These are phyloP conservation scores for Fusarium sp. DNA, from an alignment of 2,329 filamentous ascomycete species.

Conservation along the genomic window DNA sequence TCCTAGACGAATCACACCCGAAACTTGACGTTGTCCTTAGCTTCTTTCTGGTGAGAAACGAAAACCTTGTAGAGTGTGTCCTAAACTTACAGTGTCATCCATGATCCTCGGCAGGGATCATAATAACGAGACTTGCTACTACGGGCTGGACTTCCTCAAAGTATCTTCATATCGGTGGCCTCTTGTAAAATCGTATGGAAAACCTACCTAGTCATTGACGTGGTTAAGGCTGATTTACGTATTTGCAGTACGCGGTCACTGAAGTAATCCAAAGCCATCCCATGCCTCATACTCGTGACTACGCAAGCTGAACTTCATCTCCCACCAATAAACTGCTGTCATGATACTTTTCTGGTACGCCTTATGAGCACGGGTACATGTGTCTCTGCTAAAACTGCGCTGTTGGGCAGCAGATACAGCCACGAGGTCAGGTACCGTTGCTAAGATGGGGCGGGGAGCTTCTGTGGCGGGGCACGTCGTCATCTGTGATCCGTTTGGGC, in stretches of 20 bases:
- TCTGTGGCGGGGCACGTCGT: conserved; percentile 42
- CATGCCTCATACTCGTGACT: conserved; percentile 24
- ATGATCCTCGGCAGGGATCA: not conserved
- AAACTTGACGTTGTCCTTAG: not conserved
- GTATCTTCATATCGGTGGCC: not conserved
- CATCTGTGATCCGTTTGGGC: conserved; percentile 38
- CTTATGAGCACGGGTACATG: conserved; percentile 9
- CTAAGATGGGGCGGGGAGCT: conserved; percentile 21
- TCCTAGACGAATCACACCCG: no score
- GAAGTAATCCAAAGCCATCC: conserved; percentile 5
- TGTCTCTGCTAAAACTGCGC: not conserved
- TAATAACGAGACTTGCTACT: not conserved
- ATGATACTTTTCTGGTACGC: conserved; percentile 20
- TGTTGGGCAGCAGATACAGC: not conserved
- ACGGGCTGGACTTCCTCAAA: no score
- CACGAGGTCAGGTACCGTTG: conserved; percentile 19
- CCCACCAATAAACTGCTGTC: conserved; percentile 14
- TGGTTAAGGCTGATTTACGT: conserved; percentile 24
- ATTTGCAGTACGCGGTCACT: conserved; percentile 23
- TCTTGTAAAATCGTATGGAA: not conserved
- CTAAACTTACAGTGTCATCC: not conserved
- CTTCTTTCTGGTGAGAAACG: not conserved
- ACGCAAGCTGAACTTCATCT: conserved; percentile 11
- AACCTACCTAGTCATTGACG: not conserved
- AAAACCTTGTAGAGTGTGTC: not conserved